Evolutionary conservation across 306 rosid species (phyloP).

Genomic region (Rubus parviflorus): DNA sequence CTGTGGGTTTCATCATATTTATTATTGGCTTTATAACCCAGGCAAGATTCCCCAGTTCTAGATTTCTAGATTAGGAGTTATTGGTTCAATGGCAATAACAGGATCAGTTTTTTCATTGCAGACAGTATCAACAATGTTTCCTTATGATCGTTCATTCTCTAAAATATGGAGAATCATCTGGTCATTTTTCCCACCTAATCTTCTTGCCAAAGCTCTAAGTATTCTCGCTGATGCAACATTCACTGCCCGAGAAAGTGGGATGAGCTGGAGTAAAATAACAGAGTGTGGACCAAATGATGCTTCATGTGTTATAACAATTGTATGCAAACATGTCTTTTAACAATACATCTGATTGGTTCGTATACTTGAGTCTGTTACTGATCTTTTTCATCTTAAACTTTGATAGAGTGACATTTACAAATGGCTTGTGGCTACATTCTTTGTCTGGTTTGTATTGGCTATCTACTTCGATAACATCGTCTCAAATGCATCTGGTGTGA

Average conservation of each 20-base stretch:
- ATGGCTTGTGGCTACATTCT: constrained; percentile 70
- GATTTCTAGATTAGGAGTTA: constrained; percentile 19
- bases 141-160: constrained; percentile 27
- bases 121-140: constrained; percentile 50
- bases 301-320: constrained; percentile 66
- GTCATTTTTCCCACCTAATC: constrained; percentile 90
- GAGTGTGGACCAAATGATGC: constrained; percentile 34
- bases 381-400: constrained; percentile 27
- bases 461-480: constrained; percentile 80
- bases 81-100: constrained; percentile 17
- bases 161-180: constrained; percentile 31
- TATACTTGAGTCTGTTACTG: neutral
- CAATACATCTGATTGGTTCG: neutral
- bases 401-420: constrained; percentile 62
- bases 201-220: constrained; percentile 61
- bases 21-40: constrained; percentile 82
- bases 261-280: constrained; percentile 71
- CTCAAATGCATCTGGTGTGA: constrained; percentile 79
- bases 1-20: constrained; percentile 69
- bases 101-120: constrained; percentile 37
- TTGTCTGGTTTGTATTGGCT: constrained; percentile 76
- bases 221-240: constrained; percentile 59
- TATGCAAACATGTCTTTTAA: constrained; percentile 30
- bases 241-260: constrained; percentile 52
- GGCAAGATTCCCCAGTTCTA: constrained; percentile 49